These are phyloP conservation scores for Sporormia fimetaria DNA, from an alignment of 495 filamentous ascomycete species.

Conservation along the genomic window DNA sequence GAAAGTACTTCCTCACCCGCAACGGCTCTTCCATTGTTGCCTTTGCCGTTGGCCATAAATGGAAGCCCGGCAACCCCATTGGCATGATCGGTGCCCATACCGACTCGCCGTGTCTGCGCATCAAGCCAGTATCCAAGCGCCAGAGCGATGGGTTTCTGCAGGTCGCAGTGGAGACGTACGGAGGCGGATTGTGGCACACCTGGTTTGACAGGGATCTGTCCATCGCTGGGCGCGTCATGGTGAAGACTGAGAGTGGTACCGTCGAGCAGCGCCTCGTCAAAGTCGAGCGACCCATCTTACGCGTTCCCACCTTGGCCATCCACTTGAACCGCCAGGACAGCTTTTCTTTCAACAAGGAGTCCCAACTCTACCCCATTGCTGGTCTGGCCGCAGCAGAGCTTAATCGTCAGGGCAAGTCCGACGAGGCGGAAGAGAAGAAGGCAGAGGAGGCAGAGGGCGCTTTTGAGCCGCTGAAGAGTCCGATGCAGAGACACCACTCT, in stretches of 20 bases:
- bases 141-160: slow-evolving; percentile 79
- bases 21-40: slow-evolving; percentile 91
- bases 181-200: slow-evolving; percentile 70
- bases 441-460: slow-evolving; percentile 27
- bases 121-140: slow-evolving; percentile 93
- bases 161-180: slow-evolving; percentile 93
- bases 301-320: slow-evolving; percentile 86
- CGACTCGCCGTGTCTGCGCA: slow-evolving; percentile 77
- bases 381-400: slow-evolving; percentile 79
- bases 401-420: slow-evolving; percentile 51
- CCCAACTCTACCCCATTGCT: slow-evolving; percentile 85
- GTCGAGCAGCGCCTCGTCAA: slow-evolving; percentile 81
- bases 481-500: slow-evolving; percentile 80
- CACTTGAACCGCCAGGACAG: slow-evolving; percentile 76
- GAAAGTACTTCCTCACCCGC: slow-evolving; percentile 91
- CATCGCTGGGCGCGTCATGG: slow-evolving; percentile 79
- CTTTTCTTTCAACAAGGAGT: slow-evolving; percentile 94
- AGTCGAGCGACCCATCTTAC: slow-evolving; percentile 77
- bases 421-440: slow-evolving; percentile 39
- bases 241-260: slow-evolving; percentile 58
- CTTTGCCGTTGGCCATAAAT: slow-evolving; percentile 85
- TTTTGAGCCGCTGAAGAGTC: slow-evolving; percentile 60
- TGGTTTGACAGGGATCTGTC: slow-evolving; percentile 95
- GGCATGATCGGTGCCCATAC: slow-evolving; percentile 95
- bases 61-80: slow-evolving; percentile 89